phyloP scores from a whole-genome alignment of 106 monocot genomes.

The Apostasia shenzhenica region DNA sequence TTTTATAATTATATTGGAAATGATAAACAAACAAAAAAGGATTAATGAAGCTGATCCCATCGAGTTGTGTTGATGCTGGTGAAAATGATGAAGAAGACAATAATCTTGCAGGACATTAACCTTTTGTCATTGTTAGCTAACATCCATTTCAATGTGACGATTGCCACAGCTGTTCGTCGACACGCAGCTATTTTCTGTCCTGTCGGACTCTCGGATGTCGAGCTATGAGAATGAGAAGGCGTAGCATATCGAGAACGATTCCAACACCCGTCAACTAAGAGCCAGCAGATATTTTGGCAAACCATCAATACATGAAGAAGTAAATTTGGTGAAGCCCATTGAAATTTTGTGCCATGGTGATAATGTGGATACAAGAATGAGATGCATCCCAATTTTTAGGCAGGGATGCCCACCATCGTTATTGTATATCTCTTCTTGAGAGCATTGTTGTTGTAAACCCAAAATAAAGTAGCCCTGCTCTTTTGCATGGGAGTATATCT shows the following conservation, averaged over 20 bases:
- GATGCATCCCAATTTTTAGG: not conserved
- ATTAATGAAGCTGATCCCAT: too few species aligned
- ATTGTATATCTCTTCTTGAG: not conserved
- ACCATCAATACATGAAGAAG: too few species aligned
- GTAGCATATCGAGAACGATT: not conserved
- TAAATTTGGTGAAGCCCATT: not conserved
- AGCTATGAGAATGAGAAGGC: constrained; percentile 58
- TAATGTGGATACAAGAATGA: not conserved
- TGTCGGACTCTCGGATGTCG: constrained; percentile 69
- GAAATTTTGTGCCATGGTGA: not conserved
- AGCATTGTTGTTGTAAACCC: not conserved
- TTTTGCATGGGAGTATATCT: too few species aligned
- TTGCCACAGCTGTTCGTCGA: constrained; percentile 72
- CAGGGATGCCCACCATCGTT: not conserved
- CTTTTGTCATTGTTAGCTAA: not conserved
- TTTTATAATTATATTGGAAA: too few species aligned
- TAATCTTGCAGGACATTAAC: too few species aligned
- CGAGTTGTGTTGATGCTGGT: too few species aligned
- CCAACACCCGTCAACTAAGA: not conserved
- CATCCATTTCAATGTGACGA: not conserved
- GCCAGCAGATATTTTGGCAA: not conserved
- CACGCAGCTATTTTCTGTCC: constrained; percentile 79
- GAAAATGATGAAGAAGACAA: too few species aligned
- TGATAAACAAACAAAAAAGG: too few species aligned
- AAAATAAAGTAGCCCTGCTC: too few species aligned